A percentile compares a stretch with the other conserved stretches of the same genome.
These are phyloP conservation scores for Alternaria sp. DNA, from an alignment of 2,329 filamentous ascomycete genomes.

Conservation along the genomic window DNA sequence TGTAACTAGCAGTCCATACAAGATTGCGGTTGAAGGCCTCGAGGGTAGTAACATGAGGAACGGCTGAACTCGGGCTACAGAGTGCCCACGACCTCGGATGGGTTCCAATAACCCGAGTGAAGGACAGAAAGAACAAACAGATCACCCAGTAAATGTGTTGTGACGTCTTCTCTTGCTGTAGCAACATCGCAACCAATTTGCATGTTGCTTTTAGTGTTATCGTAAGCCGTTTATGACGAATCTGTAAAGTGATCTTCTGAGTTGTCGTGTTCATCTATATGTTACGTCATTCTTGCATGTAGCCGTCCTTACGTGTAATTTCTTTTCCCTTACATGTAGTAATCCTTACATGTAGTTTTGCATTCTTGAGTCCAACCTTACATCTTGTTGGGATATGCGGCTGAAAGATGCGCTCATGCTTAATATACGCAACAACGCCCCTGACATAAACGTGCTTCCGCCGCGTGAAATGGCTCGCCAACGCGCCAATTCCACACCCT, in stretches of 20 bases:
- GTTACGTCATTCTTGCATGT: neutral
- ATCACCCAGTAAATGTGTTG: neutral
- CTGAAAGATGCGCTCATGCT: too few species aligned
- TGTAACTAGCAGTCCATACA: neutral
- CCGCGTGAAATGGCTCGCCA: neutral
- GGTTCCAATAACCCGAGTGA: neutral
- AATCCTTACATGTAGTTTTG: neutral
- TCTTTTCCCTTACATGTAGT: neutral
- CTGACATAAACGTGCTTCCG: neutral
- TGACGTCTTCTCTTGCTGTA: accelerated
- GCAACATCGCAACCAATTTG: neutral
- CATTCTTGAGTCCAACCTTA: neutral
- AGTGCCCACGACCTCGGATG: neutral
- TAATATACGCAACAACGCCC: neutral
- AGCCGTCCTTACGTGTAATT: neutral
- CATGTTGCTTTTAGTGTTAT: neutral
- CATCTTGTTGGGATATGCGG: neutral
- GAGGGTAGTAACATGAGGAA: neutral
- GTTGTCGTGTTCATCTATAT: neutral
- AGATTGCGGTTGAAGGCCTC: accelerated
- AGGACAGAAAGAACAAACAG: neutral
- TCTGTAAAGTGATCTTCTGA: neutral
- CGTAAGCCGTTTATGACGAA: accelerated
- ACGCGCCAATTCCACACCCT: neutral
- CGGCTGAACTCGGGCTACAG: neutral